Percentiles rank a stretch among this genome's conserved stretches.
These are phyloP conservation scores for Sedum album DNA, from an alignment of 164 flowering plant genomes.

Conservation along the genomic window DNA sequence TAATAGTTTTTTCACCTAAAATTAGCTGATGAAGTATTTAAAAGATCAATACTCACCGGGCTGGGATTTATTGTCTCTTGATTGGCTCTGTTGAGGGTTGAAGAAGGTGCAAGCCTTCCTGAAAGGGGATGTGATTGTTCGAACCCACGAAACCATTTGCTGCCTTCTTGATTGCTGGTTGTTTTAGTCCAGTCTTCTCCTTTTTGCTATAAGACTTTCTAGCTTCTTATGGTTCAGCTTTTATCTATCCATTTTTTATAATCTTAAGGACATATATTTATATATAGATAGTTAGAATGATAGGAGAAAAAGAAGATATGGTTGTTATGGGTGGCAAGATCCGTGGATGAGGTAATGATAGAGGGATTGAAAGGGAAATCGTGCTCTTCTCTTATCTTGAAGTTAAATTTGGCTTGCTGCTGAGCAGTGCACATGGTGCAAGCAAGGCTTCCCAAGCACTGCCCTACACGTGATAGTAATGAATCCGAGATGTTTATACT, in stretches of 20 bases:
- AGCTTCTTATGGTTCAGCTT: not conserved
- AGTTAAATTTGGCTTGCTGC: not conserved
- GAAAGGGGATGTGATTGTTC: constrained; percentile 61
- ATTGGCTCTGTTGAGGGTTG: constrained; percentile 23
- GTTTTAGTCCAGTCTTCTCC: not conserved
- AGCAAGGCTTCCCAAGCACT: constrained; percentile 3
- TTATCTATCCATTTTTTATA: not conserved
- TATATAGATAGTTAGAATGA: not conserved
- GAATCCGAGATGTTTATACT: not conserved
- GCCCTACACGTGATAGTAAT: constrained; percentile 4
- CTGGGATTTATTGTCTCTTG: constrained; percentile 37
- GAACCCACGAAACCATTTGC: constrained; percentile 56
- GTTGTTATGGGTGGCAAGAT: constrained; percentile 22
- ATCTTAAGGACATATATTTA: not conserved
- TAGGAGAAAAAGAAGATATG: not conserved
- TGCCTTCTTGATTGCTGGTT: not conserved
- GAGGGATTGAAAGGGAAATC: constrained; percentile 3
- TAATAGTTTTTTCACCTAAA: not conserved
- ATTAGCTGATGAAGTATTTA: constrained; percentile 19
- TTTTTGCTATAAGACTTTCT: not conserved
- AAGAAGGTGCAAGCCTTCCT: constrained; percentile 61
- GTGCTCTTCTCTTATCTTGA: constrained; percentile 8
- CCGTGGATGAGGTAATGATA: constrained; percentile 27
- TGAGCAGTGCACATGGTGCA: constrained; percentile 6
- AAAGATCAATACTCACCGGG: constrained; percentile 22